Percentiles rank a stretch among this genome's conserved stretches.
phyloP scores from a whole-genome alignment of 495 filamentous ascomycete species.

The Trichoderma asperelloides region DNA sequence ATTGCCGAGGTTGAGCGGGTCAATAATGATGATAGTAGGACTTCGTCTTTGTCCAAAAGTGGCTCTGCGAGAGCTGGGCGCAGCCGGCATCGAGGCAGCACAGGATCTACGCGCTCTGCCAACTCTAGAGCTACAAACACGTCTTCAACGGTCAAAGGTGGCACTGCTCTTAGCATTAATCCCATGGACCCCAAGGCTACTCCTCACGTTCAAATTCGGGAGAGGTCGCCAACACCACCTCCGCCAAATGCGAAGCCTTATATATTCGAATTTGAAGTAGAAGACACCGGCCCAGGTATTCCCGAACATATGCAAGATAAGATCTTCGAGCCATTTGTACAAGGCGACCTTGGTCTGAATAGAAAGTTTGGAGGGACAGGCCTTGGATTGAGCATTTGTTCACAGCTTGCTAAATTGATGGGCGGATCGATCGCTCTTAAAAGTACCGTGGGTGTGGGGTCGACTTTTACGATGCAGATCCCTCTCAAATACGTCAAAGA shows the following conservation, averaged over 20 bases:
- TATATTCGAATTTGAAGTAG: slow-evolving; percentile 77
- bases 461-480: slow-evolving; percentile 74
- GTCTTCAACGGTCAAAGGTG: slow-evolving; percentile 22
- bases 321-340: slow-evolving; percentile 92
- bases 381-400: slow-evolving; percentile 82
- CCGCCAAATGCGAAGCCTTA: slow-evolving; percentile 48
- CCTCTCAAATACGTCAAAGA: slow-evolving; percentile 72
- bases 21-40: slow-evolving; percentile 30
- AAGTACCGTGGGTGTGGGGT: slow-evolving; percentile 66
- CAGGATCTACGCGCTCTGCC: slow-evolving; percentile 39
- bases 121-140: slow-evolving; percentile 30
- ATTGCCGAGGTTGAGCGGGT: slow-evolving; percentile 41
- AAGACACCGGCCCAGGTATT: slow-evolving; percentile 89
- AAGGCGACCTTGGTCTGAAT: slow-evolving; percentile 78
- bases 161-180: slow-evolving; percentile 50
- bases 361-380: slow-evolving; percentile 90
- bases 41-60: slow-evolving; percentile 41
- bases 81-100: slow-evolving; percentile 33
- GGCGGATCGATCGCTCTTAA: slow-evolving; percentile 62
- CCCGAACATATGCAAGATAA: slow-evolving; percentile 62
- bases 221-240: slow-evolving; percentile 53
- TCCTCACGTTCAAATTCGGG: slow-evolving; percentile 39
- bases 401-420: slow-evolving; percentile 78
- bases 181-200: slow-evolving; percentile 44
- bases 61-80: slow-evolving; percentile 24